Conservation (phyloP, 1,284 basidiomycete genomes). For the Gomphus bonarii region DNA sequence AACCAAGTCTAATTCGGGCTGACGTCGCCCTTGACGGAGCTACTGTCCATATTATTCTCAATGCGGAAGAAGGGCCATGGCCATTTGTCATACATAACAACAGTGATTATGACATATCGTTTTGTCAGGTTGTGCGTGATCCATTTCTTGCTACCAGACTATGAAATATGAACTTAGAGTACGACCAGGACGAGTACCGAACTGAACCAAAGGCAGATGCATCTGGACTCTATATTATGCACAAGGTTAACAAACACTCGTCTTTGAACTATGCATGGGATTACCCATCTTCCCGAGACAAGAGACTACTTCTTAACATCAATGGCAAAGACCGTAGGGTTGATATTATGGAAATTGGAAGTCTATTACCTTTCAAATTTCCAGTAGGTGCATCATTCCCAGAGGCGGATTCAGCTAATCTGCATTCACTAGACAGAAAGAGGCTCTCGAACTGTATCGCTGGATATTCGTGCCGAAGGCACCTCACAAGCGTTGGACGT, state of each 20-base stretch:
- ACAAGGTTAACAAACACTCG: slow-evolving; percentile 40
- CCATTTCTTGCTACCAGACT: not conserved
- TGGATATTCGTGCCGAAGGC: slow-evolving; percentile 93
- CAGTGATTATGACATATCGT: slow-evolving; percentile 61
- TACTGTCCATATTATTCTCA: slow-evolving; percentile 80
- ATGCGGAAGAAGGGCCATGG: slow-evolving; percentile 66
- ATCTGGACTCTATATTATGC: slow-evolving; percentile 25
- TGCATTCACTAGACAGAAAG: slow-evolving; percentile 34
- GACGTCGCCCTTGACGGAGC: slow-evolving; percentile 84
- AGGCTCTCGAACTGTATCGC: slow-evolving; percentile 57
- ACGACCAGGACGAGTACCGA: slow-evolving; percentile 39
- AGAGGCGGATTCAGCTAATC: not conserved
- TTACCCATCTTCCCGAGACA: slow-evolving; percentile 76
- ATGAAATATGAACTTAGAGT: not conserved
- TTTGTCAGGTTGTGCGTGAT: slow-evolving; percentile 65
- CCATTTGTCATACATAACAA: slow-evolving; percentile 90
- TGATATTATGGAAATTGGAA: slow-evolving; percentile 96
- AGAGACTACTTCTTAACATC: slow-evolving; percentile 66
- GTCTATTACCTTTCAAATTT: slow-evolving; percentile 86
- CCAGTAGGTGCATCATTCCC: slow-evolving; percentile 31
- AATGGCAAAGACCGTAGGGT: slow-evolving; percentile 63
- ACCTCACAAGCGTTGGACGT: slow-evolving; percentile 83
- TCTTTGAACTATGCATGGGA: slow-evolving; percentile 87
- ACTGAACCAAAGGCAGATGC: slow-evolving; percentile 25
- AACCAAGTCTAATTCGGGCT: slow-evolving; percentile 59